Conservation (phyloP, 2,329 filamentous ascomycete species). For the Ceratocystis huliohia region DNA sequence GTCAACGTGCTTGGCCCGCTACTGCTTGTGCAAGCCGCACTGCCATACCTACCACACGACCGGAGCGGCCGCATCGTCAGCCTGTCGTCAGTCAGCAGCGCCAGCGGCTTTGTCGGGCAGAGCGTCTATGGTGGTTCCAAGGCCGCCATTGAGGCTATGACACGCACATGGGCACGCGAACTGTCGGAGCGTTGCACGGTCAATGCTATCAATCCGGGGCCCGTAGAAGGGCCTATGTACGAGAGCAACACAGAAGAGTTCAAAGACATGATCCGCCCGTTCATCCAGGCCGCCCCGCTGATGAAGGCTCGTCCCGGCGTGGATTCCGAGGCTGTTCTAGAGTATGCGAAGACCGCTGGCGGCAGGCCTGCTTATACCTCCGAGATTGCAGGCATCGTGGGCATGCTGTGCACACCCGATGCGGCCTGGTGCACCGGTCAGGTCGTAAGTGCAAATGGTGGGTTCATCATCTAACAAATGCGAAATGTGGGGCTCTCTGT, state of each 20-base stretch:
- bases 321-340: constrained; percentile 21
- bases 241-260: constrained; percentile 33
- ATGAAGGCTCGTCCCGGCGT: constrained; percentile 37
- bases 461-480: constrained; percentile 37
- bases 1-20: constrained; percentile 75
- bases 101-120: constrained; percentile 42
- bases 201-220: constrained; percentile 46
- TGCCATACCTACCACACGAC: constrained; percentile 56
- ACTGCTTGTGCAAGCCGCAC: constrained; percentile 59
- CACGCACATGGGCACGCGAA: constrained; percentile 46
- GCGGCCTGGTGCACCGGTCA: constrained; percentile 68
- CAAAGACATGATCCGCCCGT: constrained; percentile 32
- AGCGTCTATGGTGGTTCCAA: constrained; percentile 46
- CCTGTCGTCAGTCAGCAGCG: constrained; percentile 43
- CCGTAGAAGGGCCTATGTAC: constrained; percentile 43
- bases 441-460: constrained; percentile 69
- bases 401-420: constrained; percentile 42
- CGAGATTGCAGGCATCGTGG: constrained; percentile 23
- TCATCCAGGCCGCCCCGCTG: constrained; percentile 45
- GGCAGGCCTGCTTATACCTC: constrained; percentile 23
- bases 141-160: constrained; percentile 47
- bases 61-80: constrained; percentile 47
- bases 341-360: constrained; percentile 22
- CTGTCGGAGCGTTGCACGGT: constrained; percentile 41
- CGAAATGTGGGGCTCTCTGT: constrained; percentile 21